Conservation (phyloP, 345 rosid genomes). For the Citrus australasica region DNA sequence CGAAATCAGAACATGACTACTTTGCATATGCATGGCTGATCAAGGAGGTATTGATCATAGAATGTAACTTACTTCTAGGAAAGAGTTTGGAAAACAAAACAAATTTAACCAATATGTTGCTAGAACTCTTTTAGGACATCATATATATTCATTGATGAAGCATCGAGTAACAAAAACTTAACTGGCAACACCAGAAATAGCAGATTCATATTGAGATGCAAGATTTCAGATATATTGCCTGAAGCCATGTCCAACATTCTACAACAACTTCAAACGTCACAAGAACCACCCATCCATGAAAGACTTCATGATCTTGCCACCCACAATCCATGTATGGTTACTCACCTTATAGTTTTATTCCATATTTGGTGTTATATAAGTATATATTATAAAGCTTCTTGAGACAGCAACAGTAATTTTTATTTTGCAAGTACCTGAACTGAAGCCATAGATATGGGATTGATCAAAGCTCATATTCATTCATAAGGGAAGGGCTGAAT, state of each 20-base stretch:
- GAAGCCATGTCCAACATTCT: background rate
- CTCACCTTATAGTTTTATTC: background rate
- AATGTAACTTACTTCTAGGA: background rate
- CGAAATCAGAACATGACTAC: background rate
- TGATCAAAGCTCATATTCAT: background rate
- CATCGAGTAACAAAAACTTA: background rate
- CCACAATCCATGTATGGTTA: background rate
- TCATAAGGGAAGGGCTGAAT: slow-evolving; percentile 16
- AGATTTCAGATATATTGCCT: background rate
- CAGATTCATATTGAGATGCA: background rate
- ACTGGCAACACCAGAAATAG: background rate
- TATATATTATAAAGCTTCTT: background rate
- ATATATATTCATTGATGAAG: background rate
- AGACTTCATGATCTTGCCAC: background rate
- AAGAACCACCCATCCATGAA: background rate
- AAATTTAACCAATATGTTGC: background rate
- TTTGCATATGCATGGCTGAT: background rate
- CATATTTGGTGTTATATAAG: background rate
- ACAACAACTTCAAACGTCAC: background rate
- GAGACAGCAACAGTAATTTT: background rate
- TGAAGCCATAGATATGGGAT: background rate
- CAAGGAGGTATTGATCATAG: background rate
- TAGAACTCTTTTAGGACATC: background rate
- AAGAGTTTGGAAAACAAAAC: background rate
- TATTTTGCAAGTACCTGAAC: background rate